Percentiles rank a stretch among this genome's conserved stretches.
These are phyloP conservation scores for Phytophthora ramorum DNA, from an alignment of 352 stramenopile genomes.

Conservation along the genomic window DNA sequence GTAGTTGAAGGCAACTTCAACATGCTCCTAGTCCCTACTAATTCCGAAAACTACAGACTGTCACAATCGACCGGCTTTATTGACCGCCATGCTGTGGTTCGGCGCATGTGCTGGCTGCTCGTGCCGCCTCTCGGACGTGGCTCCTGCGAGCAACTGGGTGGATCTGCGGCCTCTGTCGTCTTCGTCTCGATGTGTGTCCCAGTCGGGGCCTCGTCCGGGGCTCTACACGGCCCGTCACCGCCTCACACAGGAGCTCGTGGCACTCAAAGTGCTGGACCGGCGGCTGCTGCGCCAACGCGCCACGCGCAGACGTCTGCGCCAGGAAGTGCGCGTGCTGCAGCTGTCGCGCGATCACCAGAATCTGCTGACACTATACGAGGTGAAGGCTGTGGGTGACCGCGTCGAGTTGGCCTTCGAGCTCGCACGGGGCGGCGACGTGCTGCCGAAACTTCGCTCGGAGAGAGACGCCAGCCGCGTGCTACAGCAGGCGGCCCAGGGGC, in stretches of 20 bases:
- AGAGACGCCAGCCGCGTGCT: constrained; percentile 63
- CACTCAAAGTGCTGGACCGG: constrained; percentile 75
- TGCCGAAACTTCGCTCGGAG: constrained; percentile 60
- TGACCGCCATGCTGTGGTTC: constrained; percentile 70
- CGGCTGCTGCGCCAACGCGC: constrained; percentile 47
- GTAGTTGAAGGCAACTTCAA: neutral
- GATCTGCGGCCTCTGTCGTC: constrained; percentile 53
- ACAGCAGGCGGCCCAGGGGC: constrained; percentile 45
- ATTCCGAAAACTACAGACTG: neutral
- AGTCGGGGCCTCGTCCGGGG: constrained; percentile 33
- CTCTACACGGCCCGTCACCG: constrained; percentile 70
- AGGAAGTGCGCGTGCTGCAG: constrained; percentile 69
- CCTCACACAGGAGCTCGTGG: constrained; percentile 70
- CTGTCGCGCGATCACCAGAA: constrained; percentile 59
- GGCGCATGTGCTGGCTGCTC: constrained; percentile 60
- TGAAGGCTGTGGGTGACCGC: constrained; percentile 50
- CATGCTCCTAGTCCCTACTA: neutral
- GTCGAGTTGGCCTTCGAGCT: constrained; percentile 84
- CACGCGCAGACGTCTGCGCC: constrained; percentile 66
- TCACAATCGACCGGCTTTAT: neutral
- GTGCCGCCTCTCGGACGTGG: constrained; percentile 52
- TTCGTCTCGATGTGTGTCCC: constrained; percentile 1
- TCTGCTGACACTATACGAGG: constrained; percentile 72
- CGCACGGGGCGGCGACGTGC: constrained; percentile 65
- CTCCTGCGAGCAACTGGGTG: constrained; percentile 48